A percentile compares a stretch with the other conserved stretches of the same genome.
phyloP scores from a whole-genome alignment of 2,329 filamentous ascomycete genomes.

The Botrytis squamosa region DNA sequence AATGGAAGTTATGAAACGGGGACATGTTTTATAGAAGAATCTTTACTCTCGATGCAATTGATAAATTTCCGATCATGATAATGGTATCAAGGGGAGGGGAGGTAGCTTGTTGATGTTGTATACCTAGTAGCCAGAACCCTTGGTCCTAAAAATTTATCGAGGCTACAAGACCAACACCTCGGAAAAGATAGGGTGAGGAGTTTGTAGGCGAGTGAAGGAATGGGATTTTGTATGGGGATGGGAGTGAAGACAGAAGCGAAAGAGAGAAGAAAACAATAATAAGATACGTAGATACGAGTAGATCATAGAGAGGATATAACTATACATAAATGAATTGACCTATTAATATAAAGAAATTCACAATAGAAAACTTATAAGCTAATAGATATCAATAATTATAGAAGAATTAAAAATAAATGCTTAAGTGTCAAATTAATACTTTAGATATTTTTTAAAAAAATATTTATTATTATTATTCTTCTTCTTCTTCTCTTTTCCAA shows the following conservation, averaged over 20 bases:
- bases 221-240: background rate
- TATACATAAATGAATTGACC: background rate
- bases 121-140: background rate
- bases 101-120: background rate
- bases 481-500: background rate
- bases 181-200: constrained; percentile 1
- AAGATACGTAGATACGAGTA: no score
- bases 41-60: background rate
- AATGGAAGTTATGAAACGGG: background rate
- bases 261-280: background rate
- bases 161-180: background rate
- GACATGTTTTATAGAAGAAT: background rate
- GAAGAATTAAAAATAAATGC: background rate
- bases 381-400: background rate
- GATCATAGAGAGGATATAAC: no score
- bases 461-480: no score
- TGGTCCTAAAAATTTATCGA: no score
- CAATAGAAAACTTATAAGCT: background rate
- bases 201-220: background rate
- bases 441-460: no score
- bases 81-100: no score
- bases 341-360: background rate
- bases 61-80: background rate
- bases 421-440: no score
- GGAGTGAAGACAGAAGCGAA: background rate